Evolutionary conservation across 305 asterid genomes (phyloP).

Genomic region (Solanum hybrid): DNA sequence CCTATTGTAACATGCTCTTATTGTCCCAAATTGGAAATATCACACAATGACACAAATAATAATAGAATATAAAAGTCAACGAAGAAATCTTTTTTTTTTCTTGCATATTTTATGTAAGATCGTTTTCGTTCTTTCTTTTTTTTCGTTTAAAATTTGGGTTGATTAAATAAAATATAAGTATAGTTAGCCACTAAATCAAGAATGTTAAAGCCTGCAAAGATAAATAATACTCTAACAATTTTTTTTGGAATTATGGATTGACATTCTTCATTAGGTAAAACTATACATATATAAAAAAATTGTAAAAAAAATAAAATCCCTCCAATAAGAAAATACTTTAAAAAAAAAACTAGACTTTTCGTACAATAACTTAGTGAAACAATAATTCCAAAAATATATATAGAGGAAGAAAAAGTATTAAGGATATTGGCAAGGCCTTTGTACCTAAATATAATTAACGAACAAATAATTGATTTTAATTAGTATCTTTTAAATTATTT

Average conservation of each 20-base stretch:
- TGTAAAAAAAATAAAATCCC: background rate
- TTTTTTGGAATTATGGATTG: background rate
- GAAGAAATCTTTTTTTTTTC: background rate
- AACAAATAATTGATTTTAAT: background rate
- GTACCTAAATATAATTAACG: background rate
- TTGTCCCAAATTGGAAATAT: background rate
- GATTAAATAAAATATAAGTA: background rate
- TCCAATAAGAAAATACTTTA: background rate
- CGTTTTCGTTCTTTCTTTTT: background rate
- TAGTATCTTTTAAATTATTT: background rate
- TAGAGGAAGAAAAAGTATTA: background rate
- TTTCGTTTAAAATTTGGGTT: background rate
- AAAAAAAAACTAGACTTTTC: background rate
- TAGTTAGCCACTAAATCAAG: background rate
- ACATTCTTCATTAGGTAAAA: background rate
- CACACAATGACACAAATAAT: background rate
- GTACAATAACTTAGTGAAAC: background rate
- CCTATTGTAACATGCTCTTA: background rate
- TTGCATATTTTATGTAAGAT: background rate
- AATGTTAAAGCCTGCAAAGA: background rate
- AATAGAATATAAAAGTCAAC: background rate
- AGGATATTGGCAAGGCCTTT: background rate
- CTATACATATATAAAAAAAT: background rate
- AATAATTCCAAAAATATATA: background rate
- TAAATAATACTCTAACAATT: background rate